A percentile compares a stretch with the other conserved stretches of the same genome.
These are phyloP conservation scores for Ormosia semicastrata DNA, from an alignment of 306 rosid genomes.

Conservation along the genomic window DNA sequence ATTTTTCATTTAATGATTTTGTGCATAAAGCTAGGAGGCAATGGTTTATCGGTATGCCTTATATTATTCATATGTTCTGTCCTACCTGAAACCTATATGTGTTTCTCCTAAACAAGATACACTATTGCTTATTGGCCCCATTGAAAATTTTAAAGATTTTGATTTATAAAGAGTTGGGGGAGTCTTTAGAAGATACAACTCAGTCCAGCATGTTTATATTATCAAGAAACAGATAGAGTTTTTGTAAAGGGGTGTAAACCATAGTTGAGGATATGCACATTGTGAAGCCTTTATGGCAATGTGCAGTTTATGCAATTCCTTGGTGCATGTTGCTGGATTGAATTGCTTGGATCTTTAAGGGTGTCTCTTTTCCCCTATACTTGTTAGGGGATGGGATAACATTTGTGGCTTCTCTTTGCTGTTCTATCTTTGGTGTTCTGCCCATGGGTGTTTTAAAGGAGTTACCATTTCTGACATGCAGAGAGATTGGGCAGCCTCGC, in stretches of 20 bases:
- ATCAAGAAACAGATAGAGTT: neutral
- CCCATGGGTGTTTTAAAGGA: neutral
- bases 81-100: neutral
- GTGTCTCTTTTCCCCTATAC: neutral
- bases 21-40: neutral
- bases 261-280: neutral
- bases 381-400: neutral
- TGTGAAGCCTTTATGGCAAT: neutral
- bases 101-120: neutral
- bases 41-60: constrained; percentile 6
- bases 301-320: neutral
- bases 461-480: neutral
- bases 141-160: constrained; percentile 18
- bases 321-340: neutral
- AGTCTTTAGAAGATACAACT: neutral
- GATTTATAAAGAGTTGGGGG: neutral
- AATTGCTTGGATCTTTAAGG: neutral
- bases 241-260: neutral
- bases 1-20: constrained; percentile 3
- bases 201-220: neutral
- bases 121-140: neutral
- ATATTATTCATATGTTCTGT: neutral
- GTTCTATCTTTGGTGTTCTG: neutral
- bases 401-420: neutral
- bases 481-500: neutral